These are phyloP conservation scores for Thalassiosira mediterranea DNA, from an alignment of 352 stramenopile genomes.

Conservation along the genomic window DNA sequence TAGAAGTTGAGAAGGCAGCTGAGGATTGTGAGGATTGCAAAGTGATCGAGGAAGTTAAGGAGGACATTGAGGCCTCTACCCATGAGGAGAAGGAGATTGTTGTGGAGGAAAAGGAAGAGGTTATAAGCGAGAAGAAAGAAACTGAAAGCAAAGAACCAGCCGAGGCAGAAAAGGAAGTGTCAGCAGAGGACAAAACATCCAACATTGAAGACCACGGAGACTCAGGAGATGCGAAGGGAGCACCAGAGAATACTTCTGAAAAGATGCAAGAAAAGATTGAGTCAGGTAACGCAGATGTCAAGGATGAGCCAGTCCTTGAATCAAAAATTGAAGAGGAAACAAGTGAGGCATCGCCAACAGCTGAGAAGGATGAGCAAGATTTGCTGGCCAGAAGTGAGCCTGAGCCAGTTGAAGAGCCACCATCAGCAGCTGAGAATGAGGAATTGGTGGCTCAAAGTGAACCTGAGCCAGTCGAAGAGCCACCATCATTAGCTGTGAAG, in stretches of 20 bases:
- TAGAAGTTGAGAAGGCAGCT: constrained; percentile 1
- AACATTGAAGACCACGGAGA: neutral
- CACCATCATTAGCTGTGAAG: neutral
- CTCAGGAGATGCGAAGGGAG: neutral
- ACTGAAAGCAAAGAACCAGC: neutral
- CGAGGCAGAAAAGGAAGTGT: constrained; percentile 2
- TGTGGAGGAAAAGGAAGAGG: too few relatives aligned
- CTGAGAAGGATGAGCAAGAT: neutral
- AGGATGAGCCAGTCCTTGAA: neutral
- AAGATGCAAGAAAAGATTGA: too few relatives aligned
- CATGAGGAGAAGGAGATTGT: too few relatives aligned
- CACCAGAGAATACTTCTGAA: too few relatives aligned
- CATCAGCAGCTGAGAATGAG: neutral
- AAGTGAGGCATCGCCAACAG: neutral
- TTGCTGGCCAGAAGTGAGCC: too few relatives aligned
- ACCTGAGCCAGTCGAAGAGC: neutral
- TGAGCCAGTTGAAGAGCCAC: too few relatives aligned
- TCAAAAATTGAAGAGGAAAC: constrained; percentile 1
- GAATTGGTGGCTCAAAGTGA: too few relatives aligned
- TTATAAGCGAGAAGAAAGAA: too few relatives aligned
- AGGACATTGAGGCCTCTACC: too few relatives aligned
- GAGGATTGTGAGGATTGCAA: constrained; percentile 19
- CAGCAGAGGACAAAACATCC: constrained; percentile 2
- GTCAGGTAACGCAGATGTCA: constrained; percentile 6
- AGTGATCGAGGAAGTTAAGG: constrained; percentile 5